phyloP scores from a whole-genome alignment of 345 rosid genomes.

The Zanthoxylum bungeanum region DNA sequence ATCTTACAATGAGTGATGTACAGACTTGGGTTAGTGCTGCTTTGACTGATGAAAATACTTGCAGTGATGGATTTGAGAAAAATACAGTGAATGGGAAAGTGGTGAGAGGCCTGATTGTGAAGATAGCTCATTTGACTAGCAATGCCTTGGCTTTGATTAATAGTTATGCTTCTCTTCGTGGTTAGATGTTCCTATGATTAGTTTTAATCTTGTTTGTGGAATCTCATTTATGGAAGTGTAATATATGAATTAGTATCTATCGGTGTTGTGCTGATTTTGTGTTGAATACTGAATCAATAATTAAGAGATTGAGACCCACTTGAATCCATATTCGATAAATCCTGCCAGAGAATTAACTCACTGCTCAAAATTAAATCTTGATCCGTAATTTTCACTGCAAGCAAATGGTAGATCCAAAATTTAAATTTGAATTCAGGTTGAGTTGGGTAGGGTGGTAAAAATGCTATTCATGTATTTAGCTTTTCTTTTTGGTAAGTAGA shows the following conservation, averaged over 20 bases:
- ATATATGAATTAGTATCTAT: too few relatives aligned
- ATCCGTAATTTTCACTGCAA: neutral
- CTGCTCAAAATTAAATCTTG: neutral
- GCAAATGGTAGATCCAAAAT: neutral
- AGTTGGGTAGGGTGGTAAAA: neutral
- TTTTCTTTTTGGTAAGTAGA: too few relatives aligned
- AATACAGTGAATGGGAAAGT: slow-evolving; percentile 33
- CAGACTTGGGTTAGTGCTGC: slow-evolving; percentile 87
- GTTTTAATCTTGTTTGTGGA: too few relatives aligned
- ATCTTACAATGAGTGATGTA: slow-evolving; percentile 41
- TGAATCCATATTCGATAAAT: too few relatives aligned
- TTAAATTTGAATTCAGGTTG: neutral
- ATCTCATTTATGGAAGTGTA: too few relatives aligned
- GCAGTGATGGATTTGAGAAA: slow-evolving; percentile 65
- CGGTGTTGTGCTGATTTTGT: too few relatives aligned
- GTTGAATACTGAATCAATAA: too few relatives aligned
- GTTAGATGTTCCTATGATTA: too few relatives aligned
- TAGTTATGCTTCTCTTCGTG: slow-evolving; percentile 47
- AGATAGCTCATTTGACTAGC: slow-evolving; percentile 60
- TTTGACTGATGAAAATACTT: slow-evolving; percentile 63
- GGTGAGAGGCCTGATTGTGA: slow-evolving; percentile 41
- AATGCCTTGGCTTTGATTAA: slow-evolving; percentile 76
- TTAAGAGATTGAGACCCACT: too few relatives aligned
- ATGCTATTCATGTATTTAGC: neutral
- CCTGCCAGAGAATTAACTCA: too few relatives aligned